These are phyloP conservation scores for Tricholoma matsutake DNA, from an alignment of 768 basidiomycete species.

Conservation along the genomic window DNA sequence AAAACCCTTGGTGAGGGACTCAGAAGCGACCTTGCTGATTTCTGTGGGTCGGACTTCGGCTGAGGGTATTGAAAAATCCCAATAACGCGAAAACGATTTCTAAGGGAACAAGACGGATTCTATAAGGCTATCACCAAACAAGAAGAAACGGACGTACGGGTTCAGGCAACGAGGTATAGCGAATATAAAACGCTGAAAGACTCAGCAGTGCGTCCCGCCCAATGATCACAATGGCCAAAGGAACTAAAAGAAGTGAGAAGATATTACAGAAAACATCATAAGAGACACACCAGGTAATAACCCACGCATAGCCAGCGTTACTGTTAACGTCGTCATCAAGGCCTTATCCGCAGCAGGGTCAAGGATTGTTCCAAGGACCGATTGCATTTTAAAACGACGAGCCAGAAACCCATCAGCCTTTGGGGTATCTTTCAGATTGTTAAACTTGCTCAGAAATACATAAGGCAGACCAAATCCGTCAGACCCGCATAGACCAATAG, in stretches of 20 bases:
- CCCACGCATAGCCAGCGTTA: constrained; percentile 80
- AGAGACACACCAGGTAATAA: constrained; percentile 71
- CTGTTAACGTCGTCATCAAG: constrained; percentile 89
- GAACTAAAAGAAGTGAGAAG: constrained; percentile 47
- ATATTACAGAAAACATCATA: not conserved
- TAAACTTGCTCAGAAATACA: constrained; percentile 8
- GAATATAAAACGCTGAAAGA: constrained; percentile 88
- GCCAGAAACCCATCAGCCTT: constrained; percentile 94
- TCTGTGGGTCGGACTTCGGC: constrained; percentile 90
- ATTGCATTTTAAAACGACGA: constrained; percentile 77
- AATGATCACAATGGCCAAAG: constrained; percentile 80
- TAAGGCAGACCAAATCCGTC: constrained; percentile 77
- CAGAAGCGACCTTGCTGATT: constrained; percentile 77
- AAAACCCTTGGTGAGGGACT: not conserved
- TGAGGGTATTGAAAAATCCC: constrained; percentile 94
- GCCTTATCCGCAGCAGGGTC: constrained; percentile 98
- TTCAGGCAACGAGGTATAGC: constrained; percentile 82
- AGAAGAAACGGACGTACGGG: constrained; percentile 55
- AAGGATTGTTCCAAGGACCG: constrained; percentile 92
- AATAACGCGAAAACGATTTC: constrained; percentile 93
- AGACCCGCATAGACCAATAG: constrained; percentile 89
- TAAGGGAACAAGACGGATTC: constrained; percentile 23
- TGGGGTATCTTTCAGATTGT: constrained; percentile 9
- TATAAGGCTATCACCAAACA: not conserved
- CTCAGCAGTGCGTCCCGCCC: constrained; percentile 87